Conservation (phyloP, 495 filamentous ascomycete genomes). For the Xylaria scruposa region DNA sequence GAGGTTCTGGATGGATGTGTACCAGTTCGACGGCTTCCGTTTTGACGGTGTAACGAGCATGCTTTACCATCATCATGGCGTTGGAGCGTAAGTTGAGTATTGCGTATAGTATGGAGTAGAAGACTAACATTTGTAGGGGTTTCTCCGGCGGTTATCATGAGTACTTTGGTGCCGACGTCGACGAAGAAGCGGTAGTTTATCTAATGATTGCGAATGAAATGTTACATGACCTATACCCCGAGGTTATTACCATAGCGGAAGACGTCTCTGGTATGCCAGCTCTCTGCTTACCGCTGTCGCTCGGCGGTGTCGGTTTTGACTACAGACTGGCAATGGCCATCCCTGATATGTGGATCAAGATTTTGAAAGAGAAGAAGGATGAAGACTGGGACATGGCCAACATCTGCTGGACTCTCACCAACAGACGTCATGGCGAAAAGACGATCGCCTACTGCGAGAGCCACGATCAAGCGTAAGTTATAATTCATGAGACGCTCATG, state of each 20-base stretch:
- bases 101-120: background rate
- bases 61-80: conserved; percentile 94
- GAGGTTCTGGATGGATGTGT: conserved; percentile 99
- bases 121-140: conserved; percentile 61
- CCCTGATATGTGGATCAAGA: conserved; percentile 99
- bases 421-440: conserved; percentile 95
- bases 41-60: conserved; percentile 99
- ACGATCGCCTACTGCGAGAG: conserved; percentile 97
- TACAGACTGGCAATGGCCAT: conserved; percentile 98
- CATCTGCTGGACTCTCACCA: conserved; percentile 85
- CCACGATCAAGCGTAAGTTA: conserved; percentile 94
- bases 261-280: conserved; percentile 99
- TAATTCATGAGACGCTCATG: conserved; percentile 12
- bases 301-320: conserved; percentile 95
- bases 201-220: conserved; percentile 97
- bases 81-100: conserved; percentile 83
- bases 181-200: conserved; percentile 94
- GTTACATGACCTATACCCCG: conserved; percentile 86
- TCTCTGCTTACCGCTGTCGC: conserved; percentile 79
- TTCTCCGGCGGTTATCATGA: conserved; percentile 99
- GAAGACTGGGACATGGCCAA: conserved; percentile 91
- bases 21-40: conserved; percentile 93
- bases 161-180: conserved; percentile 92
- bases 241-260: conserved; percentile 89
- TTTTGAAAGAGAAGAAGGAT: conserved; percentile 91